Percentiles rank a stretch among this genome's conserved stretches.
Conservation (phyloP, 768 basidiomycete species). For the Clitopilus passeckerianus region DNA sequence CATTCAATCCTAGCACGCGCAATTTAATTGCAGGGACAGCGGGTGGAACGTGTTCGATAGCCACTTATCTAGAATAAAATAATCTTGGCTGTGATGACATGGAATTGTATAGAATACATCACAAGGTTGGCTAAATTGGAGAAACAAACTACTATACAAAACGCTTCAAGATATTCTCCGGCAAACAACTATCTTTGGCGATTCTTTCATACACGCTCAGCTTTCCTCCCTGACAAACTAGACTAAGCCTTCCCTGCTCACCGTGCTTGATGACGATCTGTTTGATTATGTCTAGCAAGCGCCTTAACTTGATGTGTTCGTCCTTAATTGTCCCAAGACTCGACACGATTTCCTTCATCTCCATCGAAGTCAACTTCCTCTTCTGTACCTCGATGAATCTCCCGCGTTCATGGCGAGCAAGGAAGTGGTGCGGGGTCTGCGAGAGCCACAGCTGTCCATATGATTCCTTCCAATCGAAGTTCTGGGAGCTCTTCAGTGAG, state of each 20-base stretch:
- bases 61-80: neutral
- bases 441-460: slow-evolving; percentile 70
- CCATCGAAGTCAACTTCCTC: slow-evolving; percentile 32
- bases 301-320: slow-evolving; percentile 31
- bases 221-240: slow-evolving; percentile 44
- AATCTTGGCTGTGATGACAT: neutral
- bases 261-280: slow-evolving; percentile 47
- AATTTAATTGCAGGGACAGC: too few relatives aligned
- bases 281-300: slow-evolving; percentile 38
- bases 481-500: slow-evolving; percentile 20
- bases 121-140: too few relatives aligned
- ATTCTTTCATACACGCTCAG: slow-evolving; percentile 48
- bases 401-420: slow-evolving; percentile 55
- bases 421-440: slow-evolving; percentile 55
- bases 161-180: slow-evolving; percentile 33
- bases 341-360: slow-evolving; percentile 24
- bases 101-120: too few relatives aligned
- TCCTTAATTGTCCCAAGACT: slow-evolving; percentile 22
- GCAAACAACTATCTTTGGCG: slow-evolving; percentile 35
- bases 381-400: slow-evolving; percentile 47
- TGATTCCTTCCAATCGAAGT: slow-evolving; percentile 51
- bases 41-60: neutral
- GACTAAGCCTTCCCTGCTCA: slow-evolving; percentile 43
- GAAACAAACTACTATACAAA: slow-evolving; percentile 12
- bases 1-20: neutral